Evolutionary conservation across 805 yeast genomes (phyloP).

Genomic region (Myxozyma geophila): DNA sequence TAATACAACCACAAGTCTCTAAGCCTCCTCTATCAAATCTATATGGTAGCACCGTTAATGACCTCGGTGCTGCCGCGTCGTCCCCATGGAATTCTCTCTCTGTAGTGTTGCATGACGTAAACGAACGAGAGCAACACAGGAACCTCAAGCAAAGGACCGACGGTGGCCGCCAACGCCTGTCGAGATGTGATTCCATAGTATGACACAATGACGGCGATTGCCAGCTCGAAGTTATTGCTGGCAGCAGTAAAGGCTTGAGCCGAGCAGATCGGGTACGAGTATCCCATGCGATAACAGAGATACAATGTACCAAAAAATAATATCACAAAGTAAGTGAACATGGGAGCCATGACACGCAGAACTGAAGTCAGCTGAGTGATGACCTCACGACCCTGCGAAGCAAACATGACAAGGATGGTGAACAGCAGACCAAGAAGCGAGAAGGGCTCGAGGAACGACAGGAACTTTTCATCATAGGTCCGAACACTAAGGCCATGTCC

Average conservation of each 20-base stretch:
- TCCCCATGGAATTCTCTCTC: slow-evolving; percentile 27
- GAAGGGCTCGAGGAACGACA: slow-evolving; percentile 55
- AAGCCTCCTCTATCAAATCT: neutral
- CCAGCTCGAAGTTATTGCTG: slow-evolving; percentile 61
- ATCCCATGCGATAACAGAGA: slow-evolving; percentile 39
- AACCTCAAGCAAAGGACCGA: slow-evolving; percentile 64
- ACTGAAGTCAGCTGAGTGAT: slow-evolving; percentile 56
- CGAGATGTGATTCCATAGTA: slow-evolving; percentile 58
- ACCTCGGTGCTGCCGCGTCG: slow-evolving; percentile 26
- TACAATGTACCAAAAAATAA: slow-evolving; percentile 54
- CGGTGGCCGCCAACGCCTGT: slow-evolving; percentile 62
- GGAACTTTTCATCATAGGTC: slow-evolving; percentile 45
- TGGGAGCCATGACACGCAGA: slow-evolving; percentile 56
- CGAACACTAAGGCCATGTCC: slow-evolving; percentile 30
- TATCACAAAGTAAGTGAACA: slow-evolving; percentile 53
- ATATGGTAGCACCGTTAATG: slow-evolving; percentile 1
- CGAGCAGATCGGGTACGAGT: slow-evolving; percentile 48
- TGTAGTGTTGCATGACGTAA: slow-evolving; percentile 32
- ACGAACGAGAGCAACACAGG: slow-evolving; percentile 51
- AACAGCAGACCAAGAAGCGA: slow-evolving; percentile 58
- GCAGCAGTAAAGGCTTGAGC: slow-evolving; percentile 64
- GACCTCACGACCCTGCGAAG: slow-evolving; percentile 55
- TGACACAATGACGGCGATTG: slow-evolving; percentile 59
- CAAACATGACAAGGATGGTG: slow-evolving; percentile 57
- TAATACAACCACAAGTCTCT: neutral